These are phyloP conservation scores for Epichloe aotearoae DNA, from an alignment of 2,329 filamentous ascomycete species.

Conservation along the genomic window DNA sequence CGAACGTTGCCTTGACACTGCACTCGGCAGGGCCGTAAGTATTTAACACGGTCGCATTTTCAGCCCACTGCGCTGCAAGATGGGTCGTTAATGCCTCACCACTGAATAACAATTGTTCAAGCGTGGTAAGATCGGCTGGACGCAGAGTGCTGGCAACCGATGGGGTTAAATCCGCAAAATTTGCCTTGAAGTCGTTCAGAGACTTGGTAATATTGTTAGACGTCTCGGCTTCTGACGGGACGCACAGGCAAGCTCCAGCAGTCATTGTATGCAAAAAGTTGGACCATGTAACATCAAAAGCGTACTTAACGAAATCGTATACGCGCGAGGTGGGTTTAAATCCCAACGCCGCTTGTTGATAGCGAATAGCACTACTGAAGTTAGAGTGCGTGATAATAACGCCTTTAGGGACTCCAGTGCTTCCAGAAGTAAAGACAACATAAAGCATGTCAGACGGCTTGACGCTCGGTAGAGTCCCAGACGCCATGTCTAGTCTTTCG, in stretches of 20 bases:
- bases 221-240: slow-evolving; percentile 23
- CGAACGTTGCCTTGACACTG: slow-evolving; percentile 1
- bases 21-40: slow-evolving; percentile 5
- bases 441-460: slow-evolving; percentile 1
- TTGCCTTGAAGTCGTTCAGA: slow-evolving; percentile 24
- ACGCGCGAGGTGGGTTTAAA: slow-evolving; percentile 4
- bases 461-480: background rate
- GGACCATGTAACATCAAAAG: slow-evolving; percentile 6
- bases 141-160: slow-evolving; percentile 22
- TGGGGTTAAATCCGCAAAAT: slow-evolving; percentile 33
- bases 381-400: slow-evolving; percentile 8
- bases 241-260: slow-evolving; percentile 5
- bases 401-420: slow-evolving; percentile 12
- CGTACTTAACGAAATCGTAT: slow-evolving; percentile 6
- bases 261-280: slow-evolving; percentile 6
- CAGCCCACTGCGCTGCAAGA: slow-evolving; percentile 2
- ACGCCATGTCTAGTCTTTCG: background rate
- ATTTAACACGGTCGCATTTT: background rate
- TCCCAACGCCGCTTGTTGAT: slow-evolving; percentile 2
- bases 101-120: background rate
- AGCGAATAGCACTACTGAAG: slow-evolving; percentile 4
- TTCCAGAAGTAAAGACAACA: slow-evolving; percentile 12
- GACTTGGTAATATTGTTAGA: slow-evolving; percentile 31
- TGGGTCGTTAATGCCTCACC: slow-evolving; percentile 2
- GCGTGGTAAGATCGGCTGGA: background rate